Evolutionary conservation across 805 yeast genomes (phyloP), one percentile per base, ranked within the genome.

Genomic region (Groenewaldozyma tartarivorans): DNA sequence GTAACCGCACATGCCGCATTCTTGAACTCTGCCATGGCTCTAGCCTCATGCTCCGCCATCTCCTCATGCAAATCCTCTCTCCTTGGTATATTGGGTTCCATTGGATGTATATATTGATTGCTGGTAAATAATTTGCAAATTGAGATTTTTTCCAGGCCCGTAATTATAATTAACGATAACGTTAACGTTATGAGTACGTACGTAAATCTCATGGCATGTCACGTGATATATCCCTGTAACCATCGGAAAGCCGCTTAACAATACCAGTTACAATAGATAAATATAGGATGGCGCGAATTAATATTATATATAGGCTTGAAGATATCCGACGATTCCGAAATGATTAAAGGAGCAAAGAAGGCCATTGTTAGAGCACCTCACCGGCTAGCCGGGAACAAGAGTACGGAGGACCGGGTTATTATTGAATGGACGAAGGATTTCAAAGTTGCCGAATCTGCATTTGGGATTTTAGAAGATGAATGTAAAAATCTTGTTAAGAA

Each of bases 311-410:
- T n/a, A n/a, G n/a, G n/a, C n/a, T n/a, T n/a, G n/a, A n/a, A n/a
- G n/a, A n/a, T n/a, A n/a, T n/a, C n/a, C n/a, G n/a, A n/a, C n/a
- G n/a, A n/a, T n/a, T n/a, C n/a, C n/a, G n/a, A n/a, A 20, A 50
- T 52, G 50, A 39, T 60, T 22, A 55, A 55, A 37, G 65, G 65
- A 20, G 53, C 63, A 22, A 55, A 56, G 39, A 61, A 61, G 46
- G 64, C 64, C 22, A 49, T 61, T 27, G 58, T 50, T 35, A 50
- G 65, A 33, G 51, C 64, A 2, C 65, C 65, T 16, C 65, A 61
- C 45, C 50, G 57, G 19, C 45, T 60, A 15, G 39, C 54, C n/a
- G 65, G 65, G 26, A 43, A 46, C 45, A 60, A 58, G 44, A 47
- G 58, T 11, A 47, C 52, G 19, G 65, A 61, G 41, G 62, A 61